Evolutionary conservation across 306 rosid genomes (phyloP).

Genomic region (Gleditsia sinensis): DNA sequence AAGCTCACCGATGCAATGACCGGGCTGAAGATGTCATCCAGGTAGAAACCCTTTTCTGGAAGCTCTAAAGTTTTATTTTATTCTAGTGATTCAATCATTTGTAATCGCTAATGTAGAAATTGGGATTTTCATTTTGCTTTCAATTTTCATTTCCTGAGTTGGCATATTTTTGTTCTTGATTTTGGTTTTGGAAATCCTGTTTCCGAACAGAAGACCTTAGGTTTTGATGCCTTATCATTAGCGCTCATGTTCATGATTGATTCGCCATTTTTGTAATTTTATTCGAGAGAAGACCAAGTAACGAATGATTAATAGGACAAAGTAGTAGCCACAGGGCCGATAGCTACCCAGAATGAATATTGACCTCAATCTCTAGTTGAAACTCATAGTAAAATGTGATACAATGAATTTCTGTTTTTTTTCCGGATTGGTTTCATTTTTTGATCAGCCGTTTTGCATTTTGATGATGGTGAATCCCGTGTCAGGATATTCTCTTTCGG

Average conservation of each 20-base stretch:
- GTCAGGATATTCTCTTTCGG: neutral
- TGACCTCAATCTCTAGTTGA: too few species aligned
- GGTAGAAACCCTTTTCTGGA: conserved; percentile 36
- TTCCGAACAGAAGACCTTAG: neutral
- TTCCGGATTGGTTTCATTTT: neutral
- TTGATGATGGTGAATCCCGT: conserved; percentile 4
- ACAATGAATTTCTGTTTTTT: neutral
- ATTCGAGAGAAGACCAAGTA: neutral
- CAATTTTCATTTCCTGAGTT: neutral
- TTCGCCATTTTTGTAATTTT: neutral
- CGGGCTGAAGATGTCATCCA: conserved; percentile 89
- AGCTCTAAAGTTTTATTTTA: neutral
- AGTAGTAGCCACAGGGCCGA: too few species aligned
- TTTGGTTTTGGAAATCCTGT: neutral
- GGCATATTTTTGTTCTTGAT: neutral
- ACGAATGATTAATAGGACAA: neutral
- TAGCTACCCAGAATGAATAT: too few species aligned
- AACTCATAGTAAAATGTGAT: neutral
- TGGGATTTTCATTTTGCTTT: neutral
- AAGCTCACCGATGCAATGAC: conserved; percentile 95
- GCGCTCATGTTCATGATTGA: neutral
- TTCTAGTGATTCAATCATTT: neutral
- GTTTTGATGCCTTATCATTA: neutral
- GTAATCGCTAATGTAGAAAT: neutral
- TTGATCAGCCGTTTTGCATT: neutral